These are phyloP conservation scores for Lactifluus volemus DNA, from an alignment of 768 basidiomycete species.

Conservation along the genomic window DNA sequence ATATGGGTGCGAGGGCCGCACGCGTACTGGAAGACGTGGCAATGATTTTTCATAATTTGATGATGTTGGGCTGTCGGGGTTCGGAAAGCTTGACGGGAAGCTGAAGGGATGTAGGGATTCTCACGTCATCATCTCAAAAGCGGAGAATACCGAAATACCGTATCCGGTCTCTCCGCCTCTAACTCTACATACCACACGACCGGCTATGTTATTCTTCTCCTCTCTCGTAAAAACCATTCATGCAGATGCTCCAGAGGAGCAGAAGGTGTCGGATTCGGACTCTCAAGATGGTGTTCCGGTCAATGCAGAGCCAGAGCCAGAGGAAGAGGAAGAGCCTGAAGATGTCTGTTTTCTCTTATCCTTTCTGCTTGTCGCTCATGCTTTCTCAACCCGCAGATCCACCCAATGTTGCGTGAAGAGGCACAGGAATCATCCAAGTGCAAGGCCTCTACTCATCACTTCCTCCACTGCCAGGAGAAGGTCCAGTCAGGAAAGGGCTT, in stretches of 20 bases:
- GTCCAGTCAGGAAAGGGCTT: constrained; percentile 73
- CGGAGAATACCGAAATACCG: too few species aligned
- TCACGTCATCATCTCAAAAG: too few species aligned
- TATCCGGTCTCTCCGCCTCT: too few species aligned
- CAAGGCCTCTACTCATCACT: constrained; percentile 64
- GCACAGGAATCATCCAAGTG: constrained; percentile 63
- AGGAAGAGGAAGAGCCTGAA: constrained; percentile 61
- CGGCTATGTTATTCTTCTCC: constrained; percentile 31
- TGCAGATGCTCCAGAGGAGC: constrained; percentile 34
- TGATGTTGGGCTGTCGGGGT: too few species aligned
- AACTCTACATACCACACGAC: too few species aligned
- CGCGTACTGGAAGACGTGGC: too few species aligned
- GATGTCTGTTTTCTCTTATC: constrained; percentile 48
- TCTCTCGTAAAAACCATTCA: constrained; percentile 34
- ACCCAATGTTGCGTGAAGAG: constrained; percentile 67
- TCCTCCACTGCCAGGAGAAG: constrained; percentile 87
- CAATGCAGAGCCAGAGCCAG: constrained; percentile 28
- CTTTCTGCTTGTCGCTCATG: background rate
- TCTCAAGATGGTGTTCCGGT: constrained; percentile 34
- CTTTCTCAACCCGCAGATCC: constrained; percentile 34
- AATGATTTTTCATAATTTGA: too few species aligned
- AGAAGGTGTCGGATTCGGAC: constrained; percentile 27
- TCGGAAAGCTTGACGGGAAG: too few species aligned
- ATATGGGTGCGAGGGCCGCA: too few species aligned
- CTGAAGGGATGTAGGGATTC: too few species aligned